Evolutionary conservation across 192 early-diverging fungal species (phyloP).

Genomic region (Coemansia sp.): DNA sequence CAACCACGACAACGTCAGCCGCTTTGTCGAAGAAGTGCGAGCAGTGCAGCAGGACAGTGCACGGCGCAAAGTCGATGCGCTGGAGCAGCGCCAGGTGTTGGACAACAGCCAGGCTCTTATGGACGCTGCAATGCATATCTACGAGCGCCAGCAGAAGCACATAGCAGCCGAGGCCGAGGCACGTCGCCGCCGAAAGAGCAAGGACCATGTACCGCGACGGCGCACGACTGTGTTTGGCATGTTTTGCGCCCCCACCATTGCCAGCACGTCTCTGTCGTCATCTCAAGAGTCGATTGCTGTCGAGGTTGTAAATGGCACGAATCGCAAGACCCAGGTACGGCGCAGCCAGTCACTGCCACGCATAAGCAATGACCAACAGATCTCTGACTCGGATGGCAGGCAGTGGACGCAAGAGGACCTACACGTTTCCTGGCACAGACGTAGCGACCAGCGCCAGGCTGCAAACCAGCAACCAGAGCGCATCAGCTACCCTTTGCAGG

Average conservation of each 20-base stretch:
- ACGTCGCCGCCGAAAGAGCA: constrained; percentile 10
- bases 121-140: constrained; percentile 39
- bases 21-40: constrained; percentile 39
- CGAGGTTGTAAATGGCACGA: not conserved
- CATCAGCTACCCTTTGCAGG: constrained; percentile 6
- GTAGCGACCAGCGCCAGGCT: constrained; percentile 3
- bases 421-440: constrained; percentile 7
- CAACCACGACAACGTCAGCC: constrained; percentile 37
- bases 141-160: constrained; percentile 34
- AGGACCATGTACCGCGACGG: constrained; percentile 7
- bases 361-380: constrained; percentile 1
- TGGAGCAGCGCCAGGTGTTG: constrained; percentile 17
- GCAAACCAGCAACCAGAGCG: not conserved
- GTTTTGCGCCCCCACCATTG: constrained; percentile 22
- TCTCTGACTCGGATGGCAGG: not conserved
- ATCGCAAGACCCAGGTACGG: constrained; percentile 3
- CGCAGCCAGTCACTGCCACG: constrained; percentile 38
- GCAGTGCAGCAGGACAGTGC: constrained; percentile 22
- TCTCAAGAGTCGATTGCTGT: not conserved
- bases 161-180: not conserved
- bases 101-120: constrained; percentile 38
- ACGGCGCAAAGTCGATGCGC: constrained; percentile 21
- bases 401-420: constrained; percentile 7
- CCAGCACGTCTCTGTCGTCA: constrained; percentile 6
- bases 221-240: constrained; percentile 37